phyloP scores from a whole-genome alignment of 192 early-diverging fungal genomes.

The Neocallimastix lanati region DNA sequence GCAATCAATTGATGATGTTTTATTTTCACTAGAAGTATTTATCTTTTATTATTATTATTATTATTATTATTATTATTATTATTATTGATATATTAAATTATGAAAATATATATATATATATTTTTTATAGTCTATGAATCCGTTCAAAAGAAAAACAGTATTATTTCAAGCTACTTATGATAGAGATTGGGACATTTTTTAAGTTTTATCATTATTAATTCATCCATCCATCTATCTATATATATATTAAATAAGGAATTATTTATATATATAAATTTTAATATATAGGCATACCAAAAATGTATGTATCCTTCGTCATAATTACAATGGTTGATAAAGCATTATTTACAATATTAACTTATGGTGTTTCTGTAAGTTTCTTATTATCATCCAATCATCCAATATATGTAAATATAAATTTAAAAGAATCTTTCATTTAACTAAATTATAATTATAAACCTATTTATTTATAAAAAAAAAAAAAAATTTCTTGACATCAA shows the following conservation, averaged over 20 bases:
- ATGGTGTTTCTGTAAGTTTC: slow-evolving; percentile 19
- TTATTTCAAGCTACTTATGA: slow-evolving; percentile 90
- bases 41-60: too few relatives aligned
- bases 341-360: slow-evolving; percentile 45
- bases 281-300: background rate
- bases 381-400: too few relatives aligned
- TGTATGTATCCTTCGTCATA: background rate
- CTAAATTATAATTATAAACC: too few relatives aligned
- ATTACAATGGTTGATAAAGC: slow-evolving; percentile 33
- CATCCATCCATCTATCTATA: too few relatives aligned
- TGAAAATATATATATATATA: background rate
- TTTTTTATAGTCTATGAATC: slow-evolving; percentile 54
- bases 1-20: slow-evolving; percentile 79
- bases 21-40: slow-evolving; percentile 43
- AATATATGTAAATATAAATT: too few relatives aligned
- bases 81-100: too few relatives aligned
- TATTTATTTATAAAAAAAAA: too few relatives aligned
- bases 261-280: too few relatives aligned
- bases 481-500: too few relatives aligned
- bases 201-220: slow-evolving; percentile 45
- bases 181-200: slow-evolving; percentile 88
- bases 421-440: too few relatives aligned
- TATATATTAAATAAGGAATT: too few relatives aligned
- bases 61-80: too few relatives aligned
- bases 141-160: slow-evolving; percentile 90